Evolutionary conservation across 805 yeast genomes (phyloP).

Genomic region (Yarrowia osloensis): DNA sequence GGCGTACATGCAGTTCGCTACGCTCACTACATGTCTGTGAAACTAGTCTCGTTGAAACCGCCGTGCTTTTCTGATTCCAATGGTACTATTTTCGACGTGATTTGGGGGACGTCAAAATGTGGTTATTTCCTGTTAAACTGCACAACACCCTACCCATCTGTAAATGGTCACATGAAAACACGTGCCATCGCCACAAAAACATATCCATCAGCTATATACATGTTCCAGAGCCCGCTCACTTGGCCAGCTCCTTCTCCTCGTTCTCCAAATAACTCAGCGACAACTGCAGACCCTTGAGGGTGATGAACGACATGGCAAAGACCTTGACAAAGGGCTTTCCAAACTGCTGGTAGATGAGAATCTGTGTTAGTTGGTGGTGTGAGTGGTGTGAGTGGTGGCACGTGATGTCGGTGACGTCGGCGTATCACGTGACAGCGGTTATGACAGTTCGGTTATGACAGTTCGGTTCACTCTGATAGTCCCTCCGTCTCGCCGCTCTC

Average conservation of each 20-base stretch:
- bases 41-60: no score
- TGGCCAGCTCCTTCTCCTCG: conserved; percentile 24
- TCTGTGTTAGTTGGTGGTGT: conserved; percentile 32
- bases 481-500: no score
- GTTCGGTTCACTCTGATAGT: no score
- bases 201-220: background rate
- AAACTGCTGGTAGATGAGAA: conserved; percentile 34
- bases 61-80: no score
- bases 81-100: no score
- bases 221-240: background rate
- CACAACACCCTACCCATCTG: no score
- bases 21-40: no score
- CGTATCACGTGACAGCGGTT: background rate
- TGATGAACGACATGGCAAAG: conserved; percentile 34
- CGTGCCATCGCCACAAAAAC: no score
- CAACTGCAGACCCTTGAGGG: conserved; percentile 34
- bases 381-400: background rate
- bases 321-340: conserved; percentile 36
- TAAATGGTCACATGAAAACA: background rate
- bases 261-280: conserved; percentile 2
- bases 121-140: no score
- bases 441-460: background rate
- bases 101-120: no score
- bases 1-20: no score
- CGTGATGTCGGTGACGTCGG: no score